phyloP scores from a whole-genome alignment of 352 stramenopile genomes.

The Detonula confervacea region DNA sequence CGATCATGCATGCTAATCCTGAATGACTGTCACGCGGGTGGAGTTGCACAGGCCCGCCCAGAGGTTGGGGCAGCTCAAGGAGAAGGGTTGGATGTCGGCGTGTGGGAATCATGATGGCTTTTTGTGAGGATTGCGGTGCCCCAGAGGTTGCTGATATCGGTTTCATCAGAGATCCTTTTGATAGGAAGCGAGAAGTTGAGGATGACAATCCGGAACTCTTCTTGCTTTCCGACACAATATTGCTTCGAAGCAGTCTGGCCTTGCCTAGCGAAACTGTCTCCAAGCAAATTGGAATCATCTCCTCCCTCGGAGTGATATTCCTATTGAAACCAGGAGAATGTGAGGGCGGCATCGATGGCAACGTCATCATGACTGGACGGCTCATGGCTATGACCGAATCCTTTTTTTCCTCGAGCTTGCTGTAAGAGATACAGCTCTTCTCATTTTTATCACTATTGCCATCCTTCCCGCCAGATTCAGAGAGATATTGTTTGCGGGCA shows the following conservation, averaged over 20 bases:
- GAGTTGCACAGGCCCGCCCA: constrained; percentile 64
- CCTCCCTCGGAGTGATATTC: background rate
- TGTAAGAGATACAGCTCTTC: background rate
- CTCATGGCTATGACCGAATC: constrained; percentile 7
- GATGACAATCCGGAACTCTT: background rate
- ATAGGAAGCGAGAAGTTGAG: background rate
- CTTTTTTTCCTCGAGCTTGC: background rate
- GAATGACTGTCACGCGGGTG: constrained; percentile 58
- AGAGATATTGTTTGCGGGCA: background rate
- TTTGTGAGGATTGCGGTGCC: background rate
- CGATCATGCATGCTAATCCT: constrained; percentile 64
- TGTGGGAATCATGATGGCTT: constrained; percentile 1
- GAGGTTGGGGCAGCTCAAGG: constrained; percentile 51
- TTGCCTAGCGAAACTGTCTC: constrained; percentile 28
- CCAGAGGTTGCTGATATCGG: background rate
- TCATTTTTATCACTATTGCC: constrained; percentile 1
- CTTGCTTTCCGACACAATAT: background rate
- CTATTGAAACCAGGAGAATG: background rate
- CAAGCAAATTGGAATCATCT: constrained; percentile 12
- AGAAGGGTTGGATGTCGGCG: constrained; percentile 32
- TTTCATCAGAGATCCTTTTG: background rate
- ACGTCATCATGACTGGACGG: constrained; percentile 8
- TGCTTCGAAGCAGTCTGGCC: constrained; percentile 24
- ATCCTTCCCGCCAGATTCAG: background rate
- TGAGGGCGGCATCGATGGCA: background rate